These are phyloP conservation scores for Vigna reflexopilosa DNA, from an alignment of 306 rosid genomes.

Conservation along the genomic window DNA sequence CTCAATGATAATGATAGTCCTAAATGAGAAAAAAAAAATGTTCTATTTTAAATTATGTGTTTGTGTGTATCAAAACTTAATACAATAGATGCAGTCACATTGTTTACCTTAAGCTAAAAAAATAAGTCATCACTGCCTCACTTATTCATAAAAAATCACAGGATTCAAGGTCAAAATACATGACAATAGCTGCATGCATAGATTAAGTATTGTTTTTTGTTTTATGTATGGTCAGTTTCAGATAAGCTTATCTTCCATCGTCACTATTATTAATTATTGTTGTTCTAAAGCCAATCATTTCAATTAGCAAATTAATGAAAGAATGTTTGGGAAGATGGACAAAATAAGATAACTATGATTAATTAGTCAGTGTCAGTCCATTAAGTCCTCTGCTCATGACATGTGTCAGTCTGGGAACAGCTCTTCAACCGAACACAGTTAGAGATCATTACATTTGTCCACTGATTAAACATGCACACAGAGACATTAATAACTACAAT, in stretches of 20 bases:
- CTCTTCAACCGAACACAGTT: constrained; percentile 38
- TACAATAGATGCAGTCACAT: too few species aligned
- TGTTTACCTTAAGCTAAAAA: too few species aligned
- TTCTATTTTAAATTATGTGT: too few species aligned
- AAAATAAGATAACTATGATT: constrained; percentile 34
- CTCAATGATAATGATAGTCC: too few species aligned
- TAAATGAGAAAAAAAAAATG: too few species aligned
- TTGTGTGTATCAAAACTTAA: too few species aligned
- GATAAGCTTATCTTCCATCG: constrained; percentile 15
- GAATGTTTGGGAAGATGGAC: constrained; percentile 50
- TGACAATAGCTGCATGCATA: too few species aligned
- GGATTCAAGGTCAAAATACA: too few species aligned
- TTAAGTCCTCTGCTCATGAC: constrained; percentile 45
- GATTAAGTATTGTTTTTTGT: neutral
- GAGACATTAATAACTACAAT: constrained; percentile 34
- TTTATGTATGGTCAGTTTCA: constrained; percentile 16
- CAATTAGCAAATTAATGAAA: constrained; percentile 45
- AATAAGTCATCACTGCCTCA: constrained; percentile 15
- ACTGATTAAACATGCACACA: constrained; percentile 36
- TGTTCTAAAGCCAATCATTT: constrained; percentile 51
- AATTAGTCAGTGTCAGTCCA: constrained; percentile 49
- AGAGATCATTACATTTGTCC: constrained; percentile 35
- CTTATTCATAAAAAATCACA: constrained; percentile 36
- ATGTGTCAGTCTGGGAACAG: constrained; percentile 51
- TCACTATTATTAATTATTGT: constrained; percentile 14